Conservation (phyloP, 371 early-diverging fungal species). For the Dinochytrium kinnereticum region DNA sequence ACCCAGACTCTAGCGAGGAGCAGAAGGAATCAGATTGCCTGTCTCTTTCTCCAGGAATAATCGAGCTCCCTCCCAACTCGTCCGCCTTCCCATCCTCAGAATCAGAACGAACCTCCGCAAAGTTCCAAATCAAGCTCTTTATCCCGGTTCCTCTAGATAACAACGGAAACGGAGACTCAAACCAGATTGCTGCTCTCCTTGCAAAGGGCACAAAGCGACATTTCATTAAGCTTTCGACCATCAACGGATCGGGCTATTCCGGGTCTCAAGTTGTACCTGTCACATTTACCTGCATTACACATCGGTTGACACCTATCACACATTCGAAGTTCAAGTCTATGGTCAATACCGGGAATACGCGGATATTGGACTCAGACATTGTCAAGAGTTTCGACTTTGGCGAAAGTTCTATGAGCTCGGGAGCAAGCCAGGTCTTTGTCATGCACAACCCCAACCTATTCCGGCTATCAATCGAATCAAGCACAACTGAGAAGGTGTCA, state of each 20-base stretch:
- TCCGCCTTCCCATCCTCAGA: slow-evolving; percentile 7
- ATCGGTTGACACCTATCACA: slow-evolving; percentile 25
- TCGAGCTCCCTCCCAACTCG: slow-evolving; percentile 23
- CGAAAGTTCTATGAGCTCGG: slow-evolving; percentile 43
- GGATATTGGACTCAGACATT: slow-evolving; percentile 29
- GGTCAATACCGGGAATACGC: slow-evolving; percentile 19
- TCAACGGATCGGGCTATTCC: slow-evolving; percentile 32
- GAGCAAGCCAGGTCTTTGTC: slow-evolving; percentile 31
- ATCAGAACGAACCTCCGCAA: slow-evolving; percentile 15
- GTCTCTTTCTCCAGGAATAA: slow-evolving; percentile 7
- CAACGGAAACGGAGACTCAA: slow-evolving; percentile 24
- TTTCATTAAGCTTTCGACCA: slow-evolving; percentile 27
- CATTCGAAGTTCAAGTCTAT: slow-evolving; percentile 16
- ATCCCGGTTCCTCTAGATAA: slow-evolving; percentile 26
- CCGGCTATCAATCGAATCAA: slow-evolving; percentile 21
- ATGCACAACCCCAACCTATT: slow-evolving; percentile 49
- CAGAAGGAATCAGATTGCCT: slow-evolving; percentile 8
- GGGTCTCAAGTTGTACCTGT: slow-evolving; percentile 36
- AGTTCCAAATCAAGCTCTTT: slow-evolving; percentile 20
- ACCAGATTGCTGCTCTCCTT: slow-evolving; percentile 22
- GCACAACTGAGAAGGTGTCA: slow-evolving; percentile 21
- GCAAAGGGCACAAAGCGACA: slow-evolving; percentile 27
- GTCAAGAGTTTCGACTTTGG: slow-evolving; percentile 41
- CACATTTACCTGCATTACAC: slow-evolving; percentile 32
- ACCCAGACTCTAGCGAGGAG: slow-evolving; percentile 23